These are phyloP conservation scores for Prinsepia uniflora DNA, from an alignment of 306 rosid genomes.

Conservation along the genomic window DNA sequence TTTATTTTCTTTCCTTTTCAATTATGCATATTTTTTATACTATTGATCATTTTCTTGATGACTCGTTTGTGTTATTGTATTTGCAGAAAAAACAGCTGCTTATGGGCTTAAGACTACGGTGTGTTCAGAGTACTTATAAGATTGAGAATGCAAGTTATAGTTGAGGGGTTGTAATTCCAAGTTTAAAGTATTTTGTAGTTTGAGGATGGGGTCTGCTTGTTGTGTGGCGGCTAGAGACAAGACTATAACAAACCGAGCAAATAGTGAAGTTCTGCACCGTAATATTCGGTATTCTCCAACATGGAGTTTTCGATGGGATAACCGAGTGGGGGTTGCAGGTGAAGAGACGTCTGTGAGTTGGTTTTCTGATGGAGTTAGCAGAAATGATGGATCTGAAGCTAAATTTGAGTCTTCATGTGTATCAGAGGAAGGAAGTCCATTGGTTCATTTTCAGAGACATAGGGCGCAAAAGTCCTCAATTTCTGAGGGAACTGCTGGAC, in stretches of 20 bases:
- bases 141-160: conserved; percentile 24
- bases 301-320: conserved; percentile 70
- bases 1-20: not conserved
- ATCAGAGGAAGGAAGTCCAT: conserved; percentile 50
- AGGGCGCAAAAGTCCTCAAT: conserved; percentile 31
- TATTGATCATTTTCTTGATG: conserved; percentile 2
- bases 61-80: conserved; percentile 4
- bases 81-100: conserved; percentile 16
- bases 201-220: conserved; percentile 55
- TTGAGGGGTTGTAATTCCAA: conserved; percentile 10
- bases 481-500: conserved; percentile 36
- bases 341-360: conserved; percentile 49
- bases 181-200: conserved; percentile 3
- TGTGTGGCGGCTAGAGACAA: conserved; percentile 58
- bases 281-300: conserved; percentile 50
- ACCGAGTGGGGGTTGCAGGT: conserved; percentile 54
- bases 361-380: conserved; percentile 45
- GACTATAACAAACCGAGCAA: conserved; percentile 44
- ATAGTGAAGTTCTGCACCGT: conserved; percentile 41
- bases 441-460: conserved; percentile 28
- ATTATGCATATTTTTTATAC: not conserved
- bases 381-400: conserved; percentile 42
- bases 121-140: conserved; percentile 12
- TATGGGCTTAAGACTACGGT: conserved; percentile 17
- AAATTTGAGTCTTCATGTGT: conserved; percentile 45